Base-by-base conservation (phyloP, 345 rosid species). In the Moricandia arvensis region DNA sequence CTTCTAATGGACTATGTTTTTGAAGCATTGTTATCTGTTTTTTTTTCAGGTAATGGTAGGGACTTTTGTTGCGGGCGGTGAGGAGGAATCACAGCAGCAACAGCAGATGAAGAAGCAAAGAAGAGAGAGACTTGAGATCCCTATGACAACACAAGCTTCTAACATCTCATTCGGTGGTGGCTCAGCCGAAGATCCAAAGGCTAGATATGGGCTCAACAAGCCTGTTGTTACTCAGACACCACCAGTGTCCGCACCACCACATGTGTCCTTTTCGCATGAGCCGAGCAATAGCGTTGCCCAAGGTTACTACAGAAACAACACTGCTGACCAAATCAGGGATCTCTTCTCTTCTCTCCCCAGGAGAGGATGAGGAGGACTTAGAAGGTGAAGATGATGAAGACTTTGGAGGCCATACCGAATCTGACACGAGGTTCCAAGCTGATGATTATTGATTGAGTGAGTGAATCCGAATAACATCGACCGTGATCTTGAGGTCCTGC, bases 1-100 rank as follows among this genome's bases (percentile, higher is more conserved):
- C 6, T 31, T 31, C 34, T 31, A 31, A 31, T 31, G 34, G 34
- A 31, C 34, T 1, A 7, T 5, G 6, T 4, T 33, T 11, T 34
- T 74, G 0, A 74, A 75, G 33, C 79, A 54, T 63, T 54, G 11
- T 62, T 38, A 26, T 27, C 53, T 9, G 2, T 13, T 43, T 43
- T 43, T 76, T 15, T 17, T 63, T 59, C 89, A 93, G 96, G 91
- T 94, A 37, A 86, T 91, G 31, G 85, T 91, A 18, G 97, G 91
- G 59, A 94, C 90, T 77, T 91, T 94, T 72, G 60, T 86, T 55
- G 87, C 83, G 2, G 53, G 53, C 3, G 95, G 94, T 73, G 89
- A 61, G 4, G 77, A 78, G 6, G 81, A 72, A 41, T 12, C 58
- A 3, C 66, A 71, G 66, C 73, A 86, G 49, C 77, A n/a, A n/a